Evolutionary conservation across 371 early-diverging fungal genomes (phyloP).

Genomic region (Rhizopus stolonifer): DNA sequence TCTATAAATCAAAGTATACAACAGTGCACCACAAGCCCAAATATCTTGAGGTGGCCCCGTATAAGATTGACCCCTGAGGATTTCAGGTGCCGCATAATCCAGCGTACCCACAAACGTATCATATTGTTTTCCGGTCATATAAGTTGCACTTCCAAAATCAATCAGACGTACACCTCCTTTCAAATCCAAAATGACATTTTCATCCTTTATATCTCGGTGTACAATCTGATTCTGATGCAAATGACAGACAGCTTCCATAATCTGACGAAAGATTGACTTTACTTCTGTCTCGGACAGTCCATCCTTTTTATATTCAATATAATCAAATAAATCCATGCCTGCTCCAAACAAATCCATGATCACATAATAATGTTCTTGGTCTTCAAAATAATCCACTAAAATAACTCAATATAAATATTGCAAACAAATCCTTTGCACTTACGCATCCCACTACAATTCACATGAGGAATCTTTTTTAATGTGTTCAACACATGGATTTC

Average conservation of each 20-base stretch:
- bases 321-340: slow-evolving; percentile 77
- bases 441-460: slow-evolving; percentile 63
- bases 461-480: slow-evolving; percentile 58
- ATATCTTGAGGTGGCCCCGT: slow-evolving; percentile 74
- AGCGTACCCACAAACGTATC: slow-evolving; percentile 72
- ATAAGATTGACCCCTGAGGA: slow-evolving; percentile 61
- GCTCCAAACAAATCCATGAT: slow-evolving; percentile 63
- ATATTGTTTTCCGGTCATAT: slow-evolving; percentile 51
- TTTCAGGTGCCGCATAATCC: slow-evolving; percentile 70
- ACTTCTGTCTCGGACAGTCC: slow-evolving; percentile 57
- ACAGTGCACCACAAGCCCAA: slow-evolving; percentile 77
- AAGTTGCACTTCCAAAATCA: slow-evolving; percentile 73
- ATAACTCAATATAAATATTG: neutral
- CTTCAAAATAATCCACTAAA: slow-evolving; percentile 62
- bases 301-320: slow-evolving; percentile 60
- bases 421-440: slow-evolving; percentile 23
- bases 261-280: slow-evolving; percentile 60
- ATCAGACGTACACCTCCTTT: slow-evolving; percentile 55
- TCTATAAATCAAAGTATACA: slow-evolving; percentile 73
- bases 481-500: slow-evolving; percentile 73
- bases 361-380: slow-evolving; percentile 67
- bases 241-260: slow-evolving; percentile 65
- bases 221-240: slow-evolving; percentile 71
- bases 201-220: slow-evolving; percentile 81
- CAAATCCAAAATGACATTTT: slow-evolving; percentile 70